Percentiles rank a stretch among this genome's conserved stretches.
These are phyloP conservation scores for Petunia secreta DNA, from an alignment of 257 asterid genomes.

Conservation along the genomic window DNA sequence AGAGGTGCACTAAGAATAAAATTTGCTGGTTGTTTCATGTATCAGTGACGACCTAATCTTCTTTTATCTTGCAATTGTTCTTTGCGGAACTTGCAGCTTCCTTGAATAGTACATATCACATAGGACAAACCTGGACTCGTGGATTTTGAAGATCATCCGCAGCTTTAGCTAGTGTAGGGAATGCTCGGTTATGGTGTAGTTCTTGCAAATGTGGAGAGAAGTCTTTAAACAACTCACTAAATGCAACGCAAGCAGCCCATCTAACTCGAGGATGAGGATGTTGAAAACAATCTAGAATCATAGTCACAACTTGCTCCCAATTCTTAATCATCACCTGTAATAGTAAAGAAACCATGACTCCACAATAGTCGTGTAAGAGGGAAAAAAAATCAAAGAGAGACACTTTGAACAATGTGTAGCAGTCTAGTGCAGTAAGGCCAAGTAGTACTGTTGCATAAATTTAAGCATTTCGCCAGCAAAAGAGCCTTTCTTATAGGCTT, in stretches of 20 bases:
- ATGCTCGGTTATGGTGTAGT: slow-evolving; percentile 71
- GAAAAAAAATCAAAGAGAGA: no score
- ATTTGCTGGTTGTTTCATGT: no score
- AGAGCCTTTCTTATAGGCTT: no score
- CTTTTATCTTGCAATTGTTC: no score
- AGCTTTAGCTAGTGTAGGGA: slow-evolving; percentile 43
- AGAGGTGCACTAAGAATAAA: no score
- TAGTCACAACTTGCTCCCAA: slow-evolving; percentile 76
- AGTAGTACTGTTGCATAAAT: no score
- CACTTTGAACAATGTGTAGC: no score
- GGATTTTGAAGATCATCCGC: slow-evolving; percentile 94
- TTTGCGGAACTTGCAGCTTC: slow-evolving; percentile 31
- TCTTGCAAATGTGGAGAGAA: slow-evolving; percentile 94
- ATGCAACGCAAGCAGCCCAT: slow-evolving; percentile 96
- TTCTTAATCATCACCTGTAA: slow-evolving; percentile 22
- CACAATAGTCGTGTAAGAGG: no score
- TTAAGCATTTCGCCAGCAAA: no score
- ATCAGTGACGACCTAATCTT: neutral
- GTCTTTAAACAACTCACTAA: slow-evolving; percentile 92
- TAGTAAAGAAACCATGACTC: no score
- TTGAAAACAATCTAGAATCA: slow-evolving; percentile 90
- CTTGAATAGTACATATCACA: neutral
- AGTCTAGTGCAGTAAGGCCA: no score
- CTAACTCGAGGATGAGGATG: slow-evolving; percentile 95
- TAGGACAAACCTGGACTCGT: slow-evolving; percentile 79